A percentile compares a stretch with the other conserved stretches of the same genome.
phyloP scores from a whole-genome alignment of 1,284 basidiomycete genomes.

The Naganishia sp. region DNA sequence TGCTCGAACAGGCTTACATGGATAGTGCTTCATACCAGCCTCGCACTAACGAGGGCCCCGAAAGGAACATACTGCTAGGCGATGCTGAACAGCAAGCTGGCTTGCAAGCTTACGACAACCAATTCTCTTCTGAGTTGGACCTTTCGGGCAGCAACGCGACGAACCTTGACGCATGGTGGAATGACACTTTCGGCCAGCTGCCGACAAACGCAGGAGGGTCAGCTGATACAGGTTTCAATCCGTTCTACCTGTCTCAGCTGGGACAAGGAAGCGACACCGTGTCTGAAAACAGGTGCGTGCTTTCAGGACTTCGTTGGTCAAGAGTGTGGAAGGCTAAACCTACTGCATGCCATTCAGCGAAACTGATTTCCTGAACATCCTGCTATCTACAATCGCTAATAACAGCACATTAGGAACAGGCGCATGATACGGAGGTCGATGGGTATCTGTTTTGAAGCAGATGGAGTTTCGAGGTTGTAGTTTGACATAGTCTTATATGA shows the following conservation, averaged over 20 bases:
- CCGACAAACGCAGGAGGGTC: conserved; percentile 30
- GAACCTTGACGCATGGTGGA: conserved; percentile 30
- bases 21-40: background rate
- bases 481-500: too few relatives aligned
- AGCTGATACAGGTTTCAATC: conserved; percentile 47
- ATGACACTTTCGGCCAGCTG: conserved; percentile 40
- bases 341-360: conserved; percentile 19
- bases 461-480: too few relatives aligned
- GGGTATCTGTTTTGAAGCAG: too few relatives aligned
- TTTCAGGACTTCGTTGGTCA: background rate
- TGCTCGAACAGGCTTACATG: conserved; percentile 13
- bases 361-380: conserved; percentile 34
- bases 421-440: background rate
- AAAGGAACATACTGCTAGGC: conserved; percentile 32
- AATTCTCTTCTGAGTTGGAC: conserved; percentile 19
- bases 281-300: conserved; percentile 25
- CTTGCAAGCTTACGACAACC: conserved; percentile 17
- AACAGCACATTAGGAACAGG: conserved; percentile 28
- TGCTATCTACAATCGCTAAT: conserved; percentile 35
- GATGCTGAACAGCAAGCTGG: conserved; percentile 19
- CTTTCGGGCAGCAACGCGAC: conserved; percentile 20
- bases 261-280: conserved; percentile 41
- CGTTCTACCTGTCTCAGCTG: conserved; percentile 52
- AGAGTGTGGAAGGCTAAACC: background rate
- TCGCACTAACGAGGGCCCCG: conserved; percentile 14